Evolutionary conservation across 2,329 filamentous ascomycete species (phyloP).

Genomic region (Cadophora gregata): DNA sequence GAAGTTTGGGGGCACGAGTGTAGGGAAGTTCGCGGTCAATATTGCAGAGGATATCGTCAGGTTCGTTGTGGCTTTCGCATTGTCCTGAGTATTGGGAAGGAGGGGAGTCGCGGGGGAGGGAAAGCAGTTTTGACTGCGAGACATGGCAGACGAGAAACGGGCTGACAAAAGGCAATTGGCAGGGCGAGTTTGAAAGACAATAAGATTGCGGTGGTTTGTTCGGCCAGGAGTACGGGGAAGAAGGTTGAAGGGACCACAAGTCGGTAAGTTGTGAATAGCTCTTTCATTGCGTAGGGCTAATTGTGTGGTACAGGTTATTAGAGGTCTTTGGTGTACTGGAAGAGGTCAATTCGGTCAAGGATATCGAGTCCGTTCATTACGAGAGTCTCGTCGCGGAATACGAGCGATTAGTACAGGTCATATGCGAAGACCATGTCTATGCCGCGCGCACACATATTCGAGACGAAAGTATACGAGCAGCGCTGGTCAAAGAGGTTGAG

Average conservation of each 20-base stretch:
- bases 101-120: constrained; percentile 11
- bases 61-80: constrained; percentile 47
- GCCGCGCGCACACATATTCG: constrained; percentile 70
- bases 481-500: constrained; percentile 71
- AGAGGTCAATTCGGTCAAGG: constrained; percentile 58
- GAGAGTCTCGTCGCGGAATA: constrained; percentile 65
- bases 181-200: constrained; percentile 69
- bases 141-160: not conserved
- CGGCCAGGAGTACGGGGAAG: constrained; percentile 90
- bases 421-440: constrained; percentile 80
- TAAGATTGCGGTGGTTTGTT: constrained; percentile 91
- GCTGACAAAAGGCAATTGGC: constrained; percentile 27
- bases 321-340: constrained; percentile 65
- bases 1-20: constrained; percentile 94
- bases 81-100: not conserved
- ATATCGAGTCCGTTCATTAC: constrained; percentile 58
- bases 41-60: constrained; percentile 75
- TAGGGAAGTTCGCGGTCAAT: constrained; percentile 88
- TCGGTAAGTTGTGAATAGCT: constrained; percentile 64
- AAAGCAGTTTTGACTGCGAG: constrained; percentile 24
- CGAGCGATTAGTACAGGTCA: constrained; percentile 76
- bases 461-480: constrained; percentile 60
- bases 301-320: constrained; percentile 49
- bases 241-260: constrained; percentile 96
- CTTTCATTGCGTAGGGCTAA: constrained; percentile 27